phyloP scores from a whole-genome alignment of 73 alveolate genomes.

The Breviolum minutum region DNA sequence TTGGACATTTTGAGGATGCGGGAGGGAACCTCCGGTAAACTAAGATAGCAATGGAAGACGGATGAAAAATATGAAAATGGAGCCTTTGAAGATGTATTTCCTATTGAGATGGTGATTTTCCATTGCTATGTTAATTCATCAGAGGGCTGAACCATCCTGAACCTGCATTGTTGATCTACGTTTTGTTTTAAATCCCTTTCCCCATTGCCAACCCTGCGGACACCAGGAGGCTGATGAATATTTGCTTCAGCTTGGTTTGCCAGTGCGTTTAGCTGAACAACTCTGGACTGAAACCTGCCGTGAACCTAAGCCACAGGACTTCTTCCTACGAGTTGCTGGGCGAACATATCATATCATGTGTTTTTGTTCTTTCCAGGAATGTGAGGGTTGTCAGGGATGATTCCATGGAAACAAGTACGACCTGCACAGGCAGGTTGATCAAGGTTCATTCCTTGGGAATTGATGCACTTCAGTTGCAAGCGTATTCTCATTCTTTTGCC shows the following conservation, averaged over 20 bases:
- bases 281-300: neutral
- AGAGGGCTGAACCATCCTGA: neutral
- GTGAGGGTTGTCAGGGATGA: neutral
- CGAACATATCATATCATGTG: too few species aligned
- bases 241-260: neutral
- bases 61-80: too few species aligned
- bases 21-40: too few species aligned
- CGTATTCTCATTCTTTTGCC: too few species aligned
- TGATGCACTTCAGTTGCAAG: too few species aligned
- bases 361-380: neutral
- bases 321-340: slow-evolving; percentile 15
- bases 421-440: neutral
- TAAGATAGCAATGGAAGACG: too few species aligned
- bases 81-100: too few species aligned
- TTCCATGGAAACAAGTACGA: too few species aligned
- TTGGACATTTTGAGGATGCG: slow-evolving; percentile 12
- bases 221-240: slow-evolving; percentile 27
- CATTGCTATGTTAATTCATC: too few species aligned
- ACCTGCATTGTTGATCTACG: neutral
- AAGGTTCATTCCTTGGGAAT: neutral
- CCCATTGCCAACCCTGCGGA: neutral
- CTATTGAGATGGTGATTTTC: too few species aligned
- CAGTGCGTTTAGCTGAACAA: neutral
- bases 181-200: too few species aligned
- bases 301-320: neutral